A percentile compares a stretch with the other conserved stretches of the same genome.
Conservation (phyloP, 495 filamentous ascomycete genomes). For the Aspergillus wentii region DNA sequence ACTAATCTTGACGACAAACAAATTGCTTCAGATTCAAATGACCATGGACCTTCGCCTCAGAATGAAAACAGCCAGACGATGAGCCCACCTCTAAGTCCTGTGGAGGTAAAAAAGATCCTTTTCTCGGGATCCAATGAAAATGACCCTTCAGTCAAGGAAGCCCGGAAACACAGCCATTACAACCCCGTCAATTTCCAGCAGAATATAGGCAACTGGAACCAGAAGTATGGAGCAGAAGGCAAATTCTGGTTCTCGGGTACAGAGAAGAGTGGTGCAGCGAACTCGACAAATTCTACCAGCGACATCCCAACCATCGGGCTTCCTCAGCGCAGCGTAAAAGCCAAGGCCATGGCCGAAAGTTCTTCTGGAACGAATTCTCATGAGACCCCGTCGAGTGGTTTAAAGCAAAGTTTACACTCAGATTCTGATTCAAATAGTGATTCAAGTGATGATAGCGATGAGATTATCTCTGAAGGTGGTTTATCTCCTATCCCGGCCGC, state of each 20-base stretch:
- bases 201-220: slow-evolving; percentile 39
- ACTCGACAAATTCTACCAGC: slow-evolving; percentile 5
- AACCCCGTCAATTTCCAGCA: slow-evolving; percentile 43
- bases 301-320: slow-evolving; percentile 41
- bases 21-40: slow-evolving; percentile 2
- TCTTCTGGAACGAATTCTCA: slow-evolving; percentile 6
- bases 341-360: slow-evolving; percentile 1
- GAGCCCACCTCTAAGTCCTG: slow-evolving; percentile 48
- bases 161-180: slow-evolving; percentile 35
- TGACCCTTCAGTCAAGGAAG: slow-evolving; percentile 3
- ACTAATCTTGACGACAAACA: slow-evolving; percentile 4
- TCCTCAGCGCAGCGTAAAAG: slow-evolving; percentile 20
- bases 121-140: slow-evolving; percentile 23
- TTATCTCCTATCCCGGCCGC: slow-evolving; percentile 13
- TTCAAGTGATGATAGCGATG: slow-evolving; percentile 29
- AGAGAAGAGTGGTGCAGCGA: slow-evolving; percentile 3
- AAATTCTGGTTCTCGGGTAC: slow-evolving; percentile 42
- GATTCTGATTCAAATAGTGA: slow-evolving; percentile 26
- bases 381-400: slow-evolving; percentile 4
- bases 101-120: slow-evolving; percentile 44
- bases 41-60: slow-evolving; percentile 9
- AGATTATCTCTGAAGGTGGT: slow-evolving; percentile 17
- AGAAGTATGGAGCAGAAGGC: slow-evolving; percentile 47
- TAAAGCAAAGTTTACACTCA: slow-evolving; percentile 7
- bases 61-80: slow-evolving; percentile 26